These are phyloP conservation scores for Chlorophyllum brunneum DNA, from an alignment of 768 basidiomycete species.

Conservation along the genomic window DNA sequence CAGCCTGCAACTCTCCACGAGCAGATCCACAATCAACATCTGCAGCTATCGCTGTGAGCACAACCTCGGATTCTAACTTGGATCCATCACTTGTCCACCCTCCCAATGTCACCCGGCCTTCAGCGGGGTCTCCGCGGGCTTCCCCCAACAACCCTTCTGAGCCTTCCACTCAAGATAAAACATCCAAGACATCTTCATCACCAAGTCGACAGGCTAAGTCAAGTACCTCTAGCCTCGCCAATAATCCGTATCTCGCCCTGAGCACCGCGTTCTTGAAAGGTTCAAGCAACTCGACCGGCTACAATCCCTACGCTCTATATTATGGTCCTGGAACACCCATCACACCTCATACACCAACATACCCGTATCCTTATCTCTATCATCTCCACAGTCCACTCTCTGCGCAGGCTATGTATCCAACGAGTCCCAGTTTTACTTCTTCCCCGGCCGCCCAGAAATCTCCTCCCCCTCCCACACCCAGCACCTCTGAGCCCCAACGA, in stretches of 20 bases:
- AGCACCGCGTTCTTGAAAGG: conserved; percentile 25
- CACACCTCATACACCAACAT: conserved; percentile 33
- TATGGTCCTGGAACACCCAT: conserved; percentile 33
- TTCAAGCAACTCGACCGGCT: conserved; percentile 15
- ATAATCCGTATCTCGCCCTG: conserved; percentile 32
- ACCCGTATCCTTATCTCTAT: conserved; percentile 43
- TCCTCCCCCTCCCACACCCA: conserved; percentile 17
- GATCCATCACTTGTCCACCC: conserved; percentile 12
- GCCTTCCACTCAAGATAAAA: neutral
- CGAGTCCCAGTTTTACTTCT: conserved; percentile 23
- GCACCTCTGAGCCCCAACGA: conserved; percentile 31
- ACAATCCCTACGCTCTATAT: conserved; percentile 44
- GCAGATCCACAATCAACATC: conserved; percentile 3
- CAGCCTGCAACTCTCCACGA: neutral
- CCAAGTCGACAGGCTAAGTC: conserved; percentile 17
- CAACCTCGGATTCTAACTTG: conserved; percentile 23
- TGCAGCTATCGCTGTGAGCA: conserved; percentile 2
- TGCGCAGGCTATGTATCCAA: conserved; percentile 33
- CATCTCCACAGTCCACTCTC: conserved; percentile 31
- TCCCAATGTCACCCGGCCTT: neutral
- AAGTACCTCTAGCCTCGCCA: conserved; percentile 17
- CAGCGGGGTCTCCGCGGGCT: neutral
- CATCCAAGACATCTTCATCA: conserved; percentile 11
- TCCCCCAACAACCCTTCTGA: conserved; percentile 15
- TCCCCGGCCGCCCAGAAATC: conserved; percentile 19